Evolutionary conservation across 2,329 filamentous ascomycete species (phyloP).

Genomic region (Aspergillus sp.): DNA sequence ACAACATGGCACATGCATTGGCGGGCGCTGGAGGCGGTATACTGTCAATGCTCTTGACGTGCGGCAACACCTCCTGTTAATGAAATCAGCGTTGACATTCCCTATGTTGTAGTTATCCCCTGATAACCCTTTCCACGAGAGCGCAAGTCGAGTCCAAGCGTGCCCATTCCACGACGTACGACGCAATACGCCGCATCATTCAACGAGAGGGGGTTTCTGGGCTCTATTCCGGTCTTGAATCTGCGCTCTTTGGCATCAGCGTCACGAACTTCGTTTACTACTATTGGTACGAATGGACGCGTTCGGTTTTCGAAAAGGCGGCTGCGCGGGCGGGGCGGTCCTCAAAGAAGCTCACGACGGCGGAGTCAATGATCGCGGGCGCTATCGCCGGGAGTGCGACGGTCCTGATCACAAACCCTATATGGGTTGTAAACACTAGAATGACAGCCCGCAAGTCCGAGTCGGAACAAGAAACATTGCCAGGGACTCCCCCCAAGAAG

Average conservation of each 20-base stretch:
- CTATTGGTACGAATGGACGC: slow-evolving; percentile 99
- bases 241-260: slow-evolving; percentile 93
- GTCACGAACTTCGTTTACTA: slow-evolving; percentile 99
- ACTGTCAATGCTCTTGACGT: slow-evolving; percentile 94
- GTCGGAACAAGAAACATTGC: slow-evolving; percentile 44
- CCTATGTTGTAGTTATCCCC: slow-evolving; percentile 70
- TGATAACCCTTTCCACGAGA: slow-evolving; percentile 95
- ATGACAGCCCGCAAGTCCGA: slow-evolving; percentile 87
- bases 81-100: slow-evolving; percentile 12
- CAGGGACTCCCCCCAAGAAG: slow-evolving; percentile 49
- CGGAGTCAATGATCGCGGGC: slow-evolving; percentile 93
- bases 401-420: slow-evolving; percentile 94
- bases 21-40: slow-evolving; percentile 92
- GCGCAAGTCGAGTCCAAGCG: slow-evolving; percentile 97
- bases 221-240: slow-evolving; percentile 90
- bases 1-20: slow-evolving; percentile 95
- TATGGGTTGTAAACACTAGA: slow-evolving; percentile 98
- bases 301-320: slow-evolving; percentile 76
- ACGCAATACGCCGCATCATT: slow-evolving; percentile 82
- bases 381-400: slow-evolving; percentile 92
- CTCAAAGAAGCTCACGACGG: slow-evolving; percentile 79
- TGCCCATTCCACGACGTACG: slow-evolving; percentile 78
- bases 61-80: slow-evolving; percentile 32
- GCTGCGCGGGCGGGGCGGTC: slow-evolving; percentile 71
- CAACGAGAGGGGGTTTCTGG: slow-evolving; percentile 86